Evolutionary conservation across 306 rosid genomes (phyloP), one percentile per base, ranked within the genome.

Genomic region (Albizia julibrissin): DNA sequence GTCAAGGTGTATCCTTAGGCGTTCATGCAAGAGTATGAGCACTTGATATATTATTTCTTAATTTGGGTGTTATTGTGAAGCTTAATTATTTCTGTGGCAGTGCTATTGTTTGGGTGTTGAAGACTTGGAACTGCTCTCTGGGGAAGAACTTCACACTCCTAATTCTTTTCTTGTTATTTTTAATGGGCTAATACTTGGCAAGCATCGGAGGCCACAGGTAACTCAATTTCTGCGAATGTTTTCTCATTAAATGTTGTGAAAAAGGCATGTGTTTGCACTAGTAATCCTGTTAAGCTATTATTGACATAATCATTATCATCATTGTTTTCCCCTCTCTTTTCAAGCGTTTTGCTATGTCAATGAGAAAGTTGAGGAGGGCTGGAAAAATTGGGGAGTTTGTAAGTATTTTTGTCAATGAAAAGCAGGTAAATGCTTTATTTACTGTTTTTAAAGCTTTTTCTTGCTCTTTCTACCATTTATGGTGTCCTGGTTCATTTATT

Each of bases 201-300:
- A 93, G 90, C 99, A 95, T 86, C 86, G 89, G 85, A 93, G 85
- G 85, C 98, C 99, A 42, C 92, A 86, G 98, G 98, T 94, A 83
- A 61, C 79, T 75, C 21, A 19, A 37, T 19, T 54, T 56, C 43
- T 74, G 74, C 44, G 2, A 1, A 43, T n/a, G 37, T 11, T 71
- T 6, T 24, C 16, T 24, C 58, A 6, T 71, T 43, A 11, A 44
- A 43, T 49, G 22, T 13, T 43, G 21, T 11, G 2, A 52, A 66
- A 61, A 42, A 6, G 24, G 52, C 26, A 42, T 29, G 11, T 49
- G 58, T 54, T 27, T 79, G 33, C 46, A 26, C 77, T 37, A 4
- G 39, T 42, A 39, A 79, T 59, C 81, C 37, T 62, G 3, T 66
- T 14, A 50, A 75, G 72, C 77, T 68, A 11, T 26, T 24, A 18